Evolutionary conservation across 164 flowering plant genomes (phyloP).

Genomic region (Cinnamomum chago): DNA sequence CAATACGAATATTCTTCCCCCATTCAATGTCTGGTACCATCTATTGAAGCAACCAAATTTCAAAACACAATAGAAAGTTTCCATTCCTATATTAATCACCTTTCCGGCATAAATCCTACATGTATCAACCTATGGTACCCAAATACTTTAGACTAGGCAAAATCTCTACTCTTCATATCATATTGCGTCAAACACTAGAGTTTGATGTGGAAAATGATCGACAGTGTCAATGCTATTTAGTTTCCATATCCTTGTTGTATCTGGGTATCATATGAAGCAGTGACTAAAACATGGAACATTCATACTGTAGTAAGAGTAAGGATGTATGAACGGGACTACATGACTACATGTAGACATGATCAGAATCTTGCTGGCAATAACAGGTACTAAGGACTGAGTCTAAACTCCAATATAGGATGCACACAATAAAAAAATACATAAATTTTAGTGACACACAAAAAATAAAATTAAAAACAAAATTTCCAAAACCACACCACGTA

Average conservation of each 20-base stretch:
- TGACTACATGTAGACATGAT: neutral
- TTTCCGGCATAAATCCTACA: neutral
- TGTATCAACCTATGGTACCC: neutral
- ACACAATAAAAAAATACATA: neutral
- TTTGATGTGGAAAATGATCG: too few species aligned
- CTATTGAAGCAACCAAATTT: slow-evolving; percentile 33
- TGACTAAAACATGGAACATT: neutral
- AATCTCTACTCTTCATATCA: too few species aligned
- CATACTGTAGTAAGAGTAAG: neutral
- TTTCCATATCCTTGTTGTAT: too few species aligned
- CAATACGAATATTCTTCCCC: slow-evolving; percentile 90
- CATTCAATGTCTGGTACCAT: slow-evolving; percentile 98
- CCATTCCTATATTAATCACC: neutral
- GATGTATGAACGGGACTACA: neutral
- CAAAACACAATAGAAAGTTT: neutral
- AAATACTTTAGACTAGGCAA: too few species aligned
- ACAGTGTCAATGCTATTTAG: too few species aligned
- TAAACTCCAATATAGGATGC: neutral
- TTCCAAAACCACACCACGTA: neutral
- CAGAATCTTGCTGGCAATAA: neutral
- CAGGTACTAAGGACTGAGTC: neutral
- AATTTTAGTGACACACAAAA: too few species aligned
- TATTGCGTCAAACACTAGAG: too few species aligned
- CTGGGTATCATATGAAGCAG: too few species aligned
- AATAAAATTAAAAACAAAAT: too few species aligned